Evolutionary conservation across 371 early-diverging fungal species (phyloP).

Genomic region (Saksenaea oblongispora): DNA sequence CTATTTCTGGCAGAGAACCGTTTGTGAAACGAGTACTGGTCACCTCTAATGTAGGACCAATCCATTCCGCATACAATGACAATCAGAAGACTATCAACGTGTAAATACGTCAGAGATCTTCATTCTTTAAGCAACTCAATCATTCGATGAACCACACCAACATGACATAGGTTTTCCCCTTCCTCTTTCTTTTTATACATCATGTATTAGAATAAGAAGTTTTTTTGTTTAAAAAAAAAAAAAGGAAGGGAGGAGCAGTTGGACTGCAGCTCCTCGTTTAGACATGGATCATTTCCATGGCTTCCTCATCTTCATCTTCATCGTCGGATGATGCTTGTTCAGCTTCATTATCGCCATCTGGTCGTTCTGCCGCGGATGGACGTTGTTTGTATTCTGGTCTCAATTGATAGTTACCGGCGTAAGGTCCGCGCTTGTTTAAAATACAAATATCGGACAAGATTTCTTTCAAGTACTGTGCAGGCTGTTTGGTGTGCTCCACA

Average conservation of each 20-base stretch:
- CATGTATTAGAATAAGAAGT: neutral
- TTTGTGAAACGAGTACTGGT: no score
- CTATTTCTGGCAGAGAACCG: no score
- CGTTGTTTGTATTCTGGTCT: conserved; percentile 79
- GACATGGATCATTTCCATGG: conserved; percentile 46
- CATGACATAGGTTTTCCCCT: no score
- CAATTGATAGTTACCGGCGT: conserved; percentile 79
- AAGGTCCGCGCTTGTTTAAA: conserved; percentile 84
- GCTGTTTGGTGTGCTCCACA: conserved; percentile 80
- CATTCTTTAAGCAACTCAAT: no score
- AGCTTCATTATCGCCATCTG: conserved; percentile 34
- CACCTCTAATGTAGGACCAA: no score
- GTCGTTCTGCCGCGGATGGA: conserved; percentile 43
- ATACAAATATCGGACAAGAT: conserved; percentile 79
- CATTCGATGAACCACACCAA: no score
- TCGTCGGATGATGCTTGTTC: conserved; percentile 38
- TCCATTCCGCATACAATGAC: no score
- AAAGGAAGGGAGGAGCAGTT: no score
- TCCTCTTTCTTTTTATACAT: neutral
- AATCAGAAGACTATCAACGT: no score
- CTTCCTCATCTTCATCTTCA: conserved; percentile 48
- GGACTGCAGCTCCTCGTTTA: conserved; percentile 2
- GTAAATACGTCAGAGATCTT: no score
- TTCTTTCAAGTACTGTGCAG: conserved; percentile 82
- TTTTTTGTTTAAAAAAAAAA: no score